Base-by-base conservation (phyloP, 2,329 filamentous ascomycete species). In the Aureobasidium musti region DNA sequence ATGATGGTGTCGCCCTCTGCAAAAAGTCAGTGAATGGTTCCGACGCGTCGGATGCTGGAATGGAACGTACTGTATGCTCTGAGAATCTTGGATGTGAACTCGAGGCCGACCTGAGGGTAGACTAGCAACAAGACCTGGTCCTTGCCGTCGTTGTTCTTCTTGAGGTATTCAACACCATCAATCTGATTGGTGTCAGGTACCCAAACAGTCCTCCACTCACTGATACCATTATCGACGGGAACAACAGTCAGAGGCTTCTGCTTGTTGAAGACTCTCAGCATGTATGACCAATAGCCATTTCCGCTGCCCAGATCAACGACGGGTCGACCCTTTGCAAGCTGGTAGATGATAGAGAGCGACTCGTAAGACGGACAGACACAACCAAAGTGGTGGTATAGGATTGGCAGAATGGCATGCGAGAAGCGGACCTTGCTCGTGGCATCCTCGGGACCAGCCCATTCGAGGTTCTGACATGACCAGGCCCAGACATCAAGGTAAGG, bases 311-410 rank as follows among this genome's bases (percentile, higher is more conserved):
- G 77, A 70, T 92, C 89, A 11, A 89, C 79, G 8, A 92, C 80
- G 14, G 80, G 75, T 6, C 83, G 79, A 1, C 81, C 82, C 6
- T 70, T 72, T 50, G 84, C 82, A 2, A 90, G 74, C 56, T 83
- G 79, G 41, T 82, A 82, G 37, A 92, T 81, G 26, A 89, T 79
- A 68, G 83, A 79, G 14, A 92, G 78, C 1, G 84, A 81, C 71
- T 91, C 88, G 75, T 89, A 88, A 11, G 84, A 86, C 0, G 90
- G 90, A 23, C 87, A 87, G 1, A 85, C 84, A 77, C 89, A 92
- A 60, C 89, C 89, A 75, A 92, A 92, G 76, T 92, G 89, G 77
- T 92, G 89, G 82, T 91, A 92, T 65, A 91, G 82, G 21, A 92
- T 80, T 2, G 89, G 89, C 10, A 92, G 82, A 7, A 91, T 81